Evolutionary conservation across 1,139 yeast genomes (phyloP), one percentile per base, ranked within the genome.

Genomic region (Debaryomyces nepalensis): DNA sequence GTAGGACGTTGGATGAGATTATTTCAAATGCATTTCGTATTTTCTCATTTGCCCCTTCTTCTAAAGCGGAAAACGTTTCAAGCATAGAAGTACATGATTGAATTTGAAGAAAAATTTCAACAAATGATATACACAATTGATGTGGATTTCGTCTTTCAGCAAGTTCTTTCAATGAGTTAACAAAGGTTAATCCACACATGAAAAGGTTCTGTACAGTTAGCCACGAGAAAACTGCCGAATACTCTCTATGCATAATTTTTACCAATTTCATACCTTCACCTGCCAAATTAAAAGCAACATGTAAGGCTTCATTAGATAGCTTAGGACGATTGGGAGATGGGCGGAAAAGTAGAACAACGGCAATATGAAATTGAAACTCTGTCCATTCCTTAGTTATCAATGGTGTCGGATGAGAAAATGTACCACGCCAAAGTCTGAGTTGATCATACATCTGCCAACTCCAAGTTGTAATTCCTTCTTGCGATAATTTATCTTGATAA

Each of bases 361-460:
- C 43, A 8, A 47, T 41, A 26, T 47, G 51, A 35, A 47, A 47
- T 24, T 47, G 46, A 8, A 47, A 37, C 23, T 47, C 51, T 6
- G 41, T 33, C 51, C 51, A 47, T 38, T 47, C 51, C 27, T 46
- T 47, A 11, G 49, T 47, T 8, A 47, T 38, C 10, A 45, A 33
- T 15, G 51, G 49, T 2, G 49, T 43, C 6, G 51, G 42, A 24
- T 34, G 38, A 4, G 37, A 32, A 27, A 37, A 46, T 8, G 38
- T 40, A 6, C 35, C 16, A 16, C 51, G 34, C 51, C 51, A 47
- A 5, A 41, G 24, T 8, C 48, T 34, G n/a, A 47, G 32, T 22
- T 47, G 44, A 22, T 47, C 51, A 23, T 47, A 47, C 41, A 42
- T 46, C 18, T 46, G 49, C 51, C 51, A 47, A 32, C 43, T 47